Base-by-base conservation (phyloP, 2,329 filamentous ascomycete genomes). In the Catunica adiposa region DNA sequence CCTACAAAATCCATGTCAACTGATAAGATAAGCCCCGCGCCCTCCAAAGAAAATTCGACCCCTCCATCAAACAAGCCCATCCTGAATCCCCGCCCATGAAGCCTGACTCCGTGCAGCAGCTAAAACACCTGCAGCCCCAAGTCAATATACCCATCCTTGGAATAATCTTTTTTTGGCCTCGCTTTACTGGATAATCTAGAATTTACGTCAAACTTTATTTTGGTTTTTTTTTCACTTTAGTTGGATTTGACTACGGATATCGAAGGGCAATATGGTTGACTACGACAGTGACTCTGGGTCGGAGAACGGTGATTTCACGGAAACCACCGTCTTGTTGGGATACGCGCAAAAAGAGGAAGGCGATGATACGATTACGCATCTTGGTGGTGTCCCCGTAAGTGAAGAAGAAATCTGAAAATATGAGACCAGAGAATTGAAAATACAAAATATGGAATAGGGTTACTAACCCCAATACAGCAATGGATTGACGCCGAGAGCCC, bases 271-370 rank as follows among this genome's bases (percentile, higher is more conserved):
- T 40, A 89, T 89, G 85, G 75, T 83, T 57, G 74, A 80, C 15
- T 94, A 94, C 70, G 88, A 95, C 63, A 94, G 86, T 66, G 89
- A 96, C 63, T 90, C 86, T 0, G 80, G 75, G 26, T 85, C 79
- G 46, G 82, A 80, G 56, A 76, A 80, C 14, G 77, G 79, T 4
- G 76, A 80, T 50, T 88, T 80, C 59, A 84, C 82, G 17, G 83
- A 87, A 67, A 97, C 92, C 5, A 87, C 85, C 61, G 89, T 96
- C 1, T 78, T 96, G 1, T 77, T 98, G 11, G 92, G 92, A 3
- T 98, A 94, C 67, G 86, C 88, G 2, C 85, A 86, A 1, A 81
- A 82, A 65, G 86, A 94, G 56, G 71, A 80, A 14, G 84, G 82
- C 56, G 83, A 87, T 60, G 90, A 98, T 67, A 77, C 79, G 11